A percentile compares a stretch with the other conserved stretches of the same genome.
Evolutionary conservation across 129 eudicot species (phyloP).

Genomic region (Pulicaria dysenterica): DNA sequence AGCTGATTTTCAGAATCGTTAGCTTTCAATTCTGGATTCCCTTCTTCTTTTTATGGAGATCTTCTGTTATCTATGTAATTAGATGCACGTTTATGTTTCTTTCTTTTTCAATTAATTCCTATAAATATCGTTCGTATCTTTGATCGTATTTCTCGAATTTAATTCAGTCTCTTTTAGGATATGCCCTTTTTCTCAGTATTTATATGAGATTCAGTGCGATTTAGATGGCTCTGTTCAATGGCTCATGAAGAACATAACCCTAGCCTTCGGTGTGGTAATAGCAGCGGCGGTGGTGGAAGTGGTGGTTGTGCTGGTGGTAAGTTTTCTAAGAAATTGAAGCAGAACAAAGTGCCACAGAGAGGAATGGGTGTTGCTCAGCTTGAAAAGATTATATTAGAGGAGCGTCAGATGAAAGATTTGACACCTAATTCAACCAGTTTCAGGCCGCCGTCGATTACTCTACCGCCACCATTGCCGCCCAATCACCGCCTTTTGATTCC

Average conservation of each 20-base stretch:
- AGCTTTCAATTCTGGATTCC: slow-evolving; percentile 27
- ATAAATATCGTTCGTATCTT: slow-evolving; percentile 21
- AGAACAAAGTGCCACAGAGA: slow-evolving; percentile 75
- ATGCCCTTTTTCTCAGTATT: slow-evolving; percentile 13
- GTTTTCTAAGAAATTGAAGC: slow-evolving; percentile 60
- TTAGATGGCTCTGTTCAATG: slow-evolving; percentile 55
- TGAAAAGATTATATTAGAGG: slow-evolving; percentile 73
- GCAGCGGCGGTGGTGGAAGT: not conserved
- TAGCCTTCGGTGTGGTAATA: slow-evolving; percentile 33
- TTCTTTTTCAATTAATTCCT: not conserved
- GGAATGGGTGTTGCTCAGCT: slow-evolving; percentile 94
- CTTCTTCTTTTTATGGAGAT: slow-evolving; percentile 27
- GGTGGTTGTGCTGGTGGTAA: slow-evolving; percentile 10
- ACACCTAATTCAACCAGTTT: slow-evolving; percentile 41
- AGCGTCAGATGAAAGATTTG: slow-evolving; percentile 49
- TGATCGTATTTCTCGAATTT: slow-evolving; percentile 24
- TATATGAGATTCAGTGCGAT: slow-evolving; percentile 14
- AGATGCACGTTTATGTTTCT: slow-evolving; percentile 34
- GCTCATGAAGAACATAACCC: slow-evolving; percentile 51
- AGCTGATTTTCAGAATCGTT: slow-evolving; percentile 37
- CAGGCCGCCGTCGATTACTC: slow-evolving; percentile 34
- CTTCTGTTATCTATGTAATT: slow-evolving; percentile 36
- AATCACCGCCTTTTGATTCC: slow-evolving; percentile 35
- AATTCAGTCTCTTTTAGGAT: slow-evolving; percentile 19
- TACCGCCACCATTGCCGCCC: slow-evolving; percentile 37